Conservation (phyloP, 2,329 filamentous ascomycete genomes). For the Gyromitra esculenta region DNA sequence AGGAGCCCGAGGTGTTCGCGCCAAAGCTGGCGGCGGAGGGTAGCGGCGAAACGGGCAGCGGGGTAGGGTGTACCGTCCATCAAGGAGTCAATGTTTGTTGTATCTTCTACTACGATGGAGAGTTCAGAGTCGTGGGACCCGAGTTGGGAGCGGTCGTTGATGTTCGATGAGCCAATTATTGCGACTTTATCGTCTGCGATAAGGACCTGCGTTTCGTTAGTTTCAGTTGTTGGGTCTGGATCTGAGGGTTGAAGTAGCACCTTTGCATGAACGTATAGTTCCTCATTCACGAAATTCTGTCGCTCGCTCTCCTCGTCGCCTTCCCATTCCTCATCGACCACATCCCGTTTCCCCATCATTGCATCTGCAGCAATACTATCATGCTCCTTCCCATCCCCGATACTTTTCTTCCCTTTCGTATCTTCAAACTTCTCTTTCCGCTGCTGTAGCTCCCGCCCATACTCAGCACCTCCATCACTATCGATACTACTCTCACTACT, state of each 20-base stretch:
- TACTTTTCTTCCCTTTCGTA: slow-evolving; percentile 63
- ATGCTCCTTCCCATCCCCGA: slow-evolving; percentile 58
- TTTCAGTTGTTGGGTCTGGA: slow-evolving; percentile 38
- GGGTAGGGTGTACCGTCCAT: slow-evolving; percentile 83
- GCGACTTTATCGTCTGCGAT: slow-evolving; percentile 88
- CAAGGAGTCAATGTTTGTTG: slow-evolving; percentile 71
- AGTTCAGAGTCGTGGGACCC: slow-evolving; percentile 92
- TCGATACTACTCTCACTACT: slow-evolving; percentile 37
- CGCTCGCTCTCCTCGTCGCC: slow-evolving; percentile 79
- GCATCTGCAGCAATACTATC: slow-evolving; percentile 78
- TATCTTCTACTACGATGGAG: slow-evolving; percentile 88
- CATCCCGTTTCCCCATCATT: slow-evolving; percentile 75
- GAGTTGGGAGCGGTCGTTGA: slow-evolving; percentile 89
- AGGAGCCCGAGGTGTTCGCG: slow-evolving; percentile 89
- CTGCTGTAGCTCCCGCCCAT: slow-evolving; percentile 57
- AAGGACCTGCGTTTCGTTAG: slow-evolving; percentile 62
- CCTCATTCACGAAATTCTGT: slow-evolving; percentile 91
- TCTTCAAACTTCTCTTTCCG: slow-evolving; percentile 57
- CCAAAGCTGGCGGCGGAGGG: slow-evolving; percentile 83
- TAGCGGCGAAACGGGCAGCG: slow-evolving; percentile 83
- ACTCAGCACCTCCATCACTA: slow-evolving; percentile 12
- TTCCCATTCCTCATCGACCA: slow-evolving; percentile 79
- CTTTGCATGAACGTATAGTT: slow-evolving; percentile 94
- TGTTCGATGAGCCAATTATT: slow-evolving; percentile 86
- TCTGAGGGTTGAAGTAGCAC: slow-evolving; percentile 62